A percentile compares a stretch with the other conserved stretches of the same genome.
phyloP scores from a whole-genome alignment of 2,329 filamentous ascomycete genomes.

The Diaporthe ampelina region DNA sequence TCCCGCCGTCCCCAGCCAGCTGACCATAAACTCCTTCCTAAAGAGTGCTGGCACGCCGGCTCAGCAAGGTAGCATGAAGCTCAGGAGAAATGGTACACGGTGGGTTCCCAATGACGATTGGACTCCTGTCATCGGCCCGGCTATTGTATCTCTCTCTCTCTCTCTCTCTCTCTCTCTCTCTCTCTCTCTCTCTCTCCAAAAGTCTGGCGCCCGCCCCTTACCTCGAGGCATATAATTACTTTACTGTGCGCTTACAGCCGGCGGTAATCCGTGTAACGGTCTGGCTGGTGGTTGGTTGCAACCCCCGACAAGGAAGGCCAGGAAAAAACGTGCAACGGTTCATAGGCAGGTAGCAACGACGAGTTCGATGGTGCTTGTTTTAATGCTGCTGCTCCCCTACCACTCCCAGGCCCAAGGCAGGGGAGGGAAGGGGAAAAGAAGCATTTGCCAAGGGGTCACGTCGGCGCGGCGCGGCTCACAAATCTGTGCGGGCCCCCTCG shows the following conservation, averaged over 20 bases:
- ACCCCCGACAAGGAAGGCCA: neutral
- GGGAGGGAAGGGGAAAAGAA: slow-evolving; percentile 1
- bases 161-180: no score
- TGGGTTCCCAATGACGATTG: slow-evolving; percentile 22
- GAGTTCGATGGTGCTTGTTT: neutral
- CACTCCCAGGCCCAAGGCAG: neutral
- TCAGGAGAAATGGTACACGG: slow-evolving; percentile 1
- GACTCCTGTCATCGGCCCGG: slow-evolving; percentile 24
- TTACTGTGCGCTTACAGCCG: neutral
- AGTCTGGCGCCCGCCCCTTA: neutral
- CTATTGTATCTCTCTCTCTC: neutral
- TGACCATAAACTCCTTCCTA: slow-evolving; percentile 35
- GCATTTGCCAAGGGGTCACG: slow-evolving; percentile 31
- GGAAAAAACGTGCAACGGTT: neutral
- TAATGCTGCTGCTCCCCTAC: neutral
- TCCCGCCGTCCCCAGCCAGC: neutral
- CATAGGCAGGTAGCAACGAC: neutral
- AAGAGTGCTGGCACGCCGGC: slow-evolving; percentile 17
- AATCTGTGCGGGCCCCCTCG: slow-evolving; percentile 16
- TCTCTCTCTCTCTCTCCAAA: no score
- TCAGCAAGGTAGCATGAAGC: slow-evolving; percentile 6
- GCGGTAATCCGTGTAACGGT: neutral
- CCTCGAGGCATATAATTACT: neutral
- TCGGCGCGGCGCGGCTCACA: slow-evolving; percentile 22
- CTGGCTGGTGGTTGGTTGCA: slow-evolving; percentile 10